A percentile compares a stretch with the other conserved stretches of the same genome.
Conservation (phyloP, 2,329 filamentous ascomycete species). For the Cyphellophora attinorum region DNA sequence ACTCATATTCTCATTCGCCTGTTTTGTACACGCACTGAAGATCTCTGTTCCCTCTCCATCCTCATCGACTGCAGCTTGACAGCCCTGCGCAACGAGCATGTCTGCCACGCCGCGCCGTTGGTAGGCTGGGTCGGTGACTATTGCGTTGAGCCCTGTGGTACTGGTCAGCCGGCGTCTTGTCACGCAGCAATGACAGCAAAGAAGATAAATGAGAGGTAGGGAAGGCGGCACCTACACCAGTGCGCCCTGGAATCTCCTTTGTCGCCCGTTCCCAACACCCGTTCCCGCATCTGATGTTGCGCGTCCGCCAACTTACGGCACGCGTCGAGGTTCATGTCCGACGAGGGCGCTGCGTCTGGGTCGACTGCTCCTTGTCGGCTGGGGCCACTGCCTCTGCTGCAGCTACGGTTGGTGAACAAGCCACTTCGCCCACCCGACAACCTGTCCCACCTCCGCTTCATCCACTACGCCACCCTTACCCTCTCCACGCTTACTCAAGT, state of each 20-base stretch:
- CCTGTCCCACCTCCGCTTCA: not conserved
- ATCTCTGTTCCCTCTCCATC: not conserved
- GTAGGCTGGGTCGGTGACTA: not conserved
- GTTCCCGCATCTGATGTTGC: not conserved
- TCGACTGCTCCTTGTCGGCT: not conserved
- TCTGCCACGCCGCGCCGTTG: not conserved
- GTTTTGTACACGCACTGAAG: not conserved
- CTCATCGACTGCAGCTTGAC: too few species aligned
- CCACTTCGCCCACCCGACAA: not conserved
- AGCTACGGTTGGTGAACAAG: too few species aligned
- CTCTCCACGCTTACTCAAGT: too few species aligned
- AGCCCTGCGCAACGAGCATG: not conserved
- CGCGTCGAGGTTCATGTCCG: not conserved
- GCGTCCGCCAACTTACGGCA: not conserved
- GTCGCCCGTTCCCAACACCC: not conserved
- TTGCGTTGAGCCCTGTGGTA: not conserved
- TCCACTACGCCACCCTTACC: too few species aligned
- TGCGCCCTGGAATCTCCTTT: too few species aligned
- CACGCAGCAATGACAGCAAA: not conserved
- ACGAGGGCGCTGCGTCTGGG: not conserved
- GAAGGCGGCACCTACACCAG: too few species aligned
- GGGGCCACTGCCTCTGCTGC: not conserved
- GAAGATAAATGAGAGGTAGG: too few species aligned
- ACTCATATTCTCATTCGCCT: not conserved
- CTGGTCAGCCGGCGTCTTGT: not conserved